A percentile compares a stretch with the other conserved stretches of the same genome.
Conservation (phyloP, 768 basidiomycete species). For the Suillus cothurnatus region DNA sequence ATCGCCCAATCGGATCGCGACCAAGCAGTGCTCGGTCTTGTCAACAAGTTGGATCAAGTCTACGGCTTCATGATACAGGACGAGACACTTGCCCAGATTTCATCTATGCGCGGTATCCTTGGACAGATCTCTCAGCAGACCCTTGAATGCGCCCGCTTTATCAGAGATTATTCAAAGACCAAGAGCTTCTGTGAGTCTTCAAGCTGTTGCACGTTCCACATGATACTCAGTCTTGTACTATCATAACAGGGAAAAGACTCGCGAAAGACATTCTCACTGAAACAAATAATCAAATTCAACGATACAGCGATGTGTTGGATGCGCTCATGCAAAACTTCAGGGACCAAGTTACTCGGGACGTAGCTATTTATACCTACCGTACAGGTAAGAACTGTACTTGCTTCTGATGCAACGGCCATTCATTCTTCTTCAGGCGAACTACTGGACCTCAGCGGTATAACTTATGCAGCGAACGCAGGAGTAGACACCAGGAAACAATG, state of each 20-base stretch:
- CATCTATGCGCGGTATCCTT: background rate
- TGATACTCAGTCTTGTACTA: background rate
- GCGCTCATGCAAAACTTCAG: constrained; percentile 2
- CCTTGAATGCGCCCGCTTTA: constrained; percentile 10
- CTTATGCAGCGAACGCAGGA: background rate
- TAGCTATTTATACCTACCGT: background rate
- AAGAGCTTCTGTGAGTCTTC: constrained; percentile 11
- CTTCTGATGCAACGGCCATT: background rate
- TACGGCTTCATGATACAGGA: constrained; percentile 9
- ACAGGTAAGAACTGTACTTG: background rate
- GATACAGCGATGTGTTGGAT: background rate
- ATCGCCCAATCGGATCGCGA: constrained; percentile 5
- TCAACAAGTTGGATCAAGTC: background rate
- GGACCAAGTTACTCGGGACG: background rate
- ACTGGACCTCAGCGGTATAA: background rate
- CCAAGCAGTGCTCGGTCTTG: background rate
- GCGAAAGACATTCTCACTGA: background rate
- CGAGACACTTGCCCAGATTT: background rate
- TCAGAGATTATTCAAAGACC: constrained; percentile 7
- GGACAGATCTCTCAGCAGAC: constrained; percentile 8
- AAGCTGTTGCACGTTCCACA: too few relatives aligned
- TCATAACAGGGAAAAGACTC: background rate
- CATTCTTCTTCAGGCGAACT: background rate
- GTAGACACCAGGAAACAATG: constrained; percentile 11
- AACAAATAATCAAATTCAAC: background rate